phyloP scores from a whole-genome alignment of 805 yeast genomes.

The Candida sakaeoensis region DNA sequence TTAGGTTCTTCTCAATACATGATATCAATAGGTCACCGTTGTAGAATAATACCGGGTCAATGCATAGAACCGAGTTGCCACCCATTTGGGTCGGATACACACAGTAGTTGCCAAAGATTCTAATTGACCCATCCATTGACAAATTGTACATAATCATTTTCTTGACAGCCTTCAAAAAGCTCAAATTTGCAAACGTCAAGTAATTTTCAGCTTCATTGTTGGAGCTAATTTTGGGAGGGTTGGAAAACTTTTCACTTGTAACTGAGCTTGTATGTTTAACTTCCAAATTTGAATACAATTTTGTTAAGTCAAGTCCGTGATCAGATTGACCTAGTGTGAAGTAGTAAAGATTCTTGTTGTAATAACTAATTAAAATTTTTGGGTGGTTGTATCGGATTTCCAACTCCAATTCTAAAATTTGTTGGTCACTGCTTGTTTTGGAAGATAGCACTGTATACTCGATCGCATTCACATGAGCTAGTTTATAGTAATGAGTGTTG shows the following conservation, averaged over 20 bases:
- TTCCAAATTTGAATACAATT: conserved; percentile 22
- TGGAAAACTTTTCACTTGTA: conserved; percentile 23
- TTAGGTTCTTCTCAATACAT: conserved; percentile 21
- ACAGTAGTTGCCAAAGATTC: conserved; percentile 38
- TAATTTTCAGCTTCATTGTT: conserved; percentile 19
- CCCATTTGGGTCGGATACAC: conserved; percentile 14
- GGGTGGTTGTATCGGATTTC: conserved; percentile 34
- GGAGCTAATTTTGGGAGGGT: conserved; percentile 23
- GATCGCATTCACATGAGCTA: conserved; percentile 33
- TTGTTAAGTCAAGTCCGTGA: conserved; percentile 13
- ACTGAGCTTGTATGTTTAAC: conserved; percentile 21
- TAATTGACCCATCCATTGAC: conserved; percentile 21
- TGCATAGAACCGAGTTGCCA: conserved; percentile 17
- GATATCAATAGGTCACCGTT: conserved; percentile 38
- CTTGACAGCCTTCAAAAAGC: conserved; percentile 39
- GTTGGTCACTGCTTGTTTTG: conserved; percentile 30
- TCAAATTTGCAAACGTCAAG: conserved; percentile 30
- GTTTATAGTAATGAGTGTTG: conserved; percentile 36
- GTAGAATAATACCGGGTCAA: conserved; percentile 36
- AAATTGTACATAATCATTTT: conserved; percentile 33
- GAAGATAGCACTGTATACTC: conserved; percentile 28
- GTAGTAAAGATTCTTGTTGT: conserved; percentile 36
- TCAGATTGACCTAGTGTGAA: conserved; percentile 29
- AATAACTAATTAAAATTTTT: conserved; percentile 35
- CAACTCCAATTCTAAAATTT: conserved; percentile 38